These are phyloP conservation scores for Biscutella auriculata DNA, from an alignment of 441 rosid genomes.

Conservation along the genomic window DNA sequence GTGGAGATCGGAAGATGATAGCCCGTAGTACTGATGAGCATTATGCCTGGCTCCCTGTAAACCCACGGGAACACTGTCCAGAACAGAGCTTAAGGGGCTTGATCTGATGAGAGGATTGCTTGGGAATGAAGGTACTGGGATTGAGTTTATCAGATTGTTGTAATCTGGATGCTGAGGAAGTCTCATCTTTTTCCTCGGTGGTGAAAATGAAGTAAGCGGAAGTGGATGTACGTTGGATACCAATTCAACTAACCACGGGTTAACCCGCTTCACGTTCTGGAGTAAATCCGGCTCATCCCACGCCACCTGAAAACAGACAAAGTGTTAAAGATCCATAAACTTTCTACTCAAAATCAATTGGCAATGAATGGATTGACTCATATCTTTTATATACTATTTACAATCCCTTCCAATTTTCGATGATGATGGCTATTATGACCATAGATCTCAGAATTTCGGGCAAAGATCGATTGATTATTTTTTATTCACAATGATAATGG, in stretches of 20 bases:
- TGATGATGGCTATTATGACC: too few species aligned
- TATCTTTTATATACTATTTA: too few species aligned
- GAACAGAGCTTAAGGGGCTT: constrained; percentile 55
- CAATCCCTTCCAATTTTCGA: too few species aligned
- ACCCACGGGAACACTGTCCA: constrained; percentile 87
- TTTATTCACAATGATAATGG: too few species aligned
- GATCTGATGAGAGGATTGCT: constrained; percentile 42
- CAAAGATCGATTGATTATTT: too few species aligned
- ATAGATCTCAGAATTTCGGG: too few species aligned
- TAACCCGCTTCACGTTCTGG: constrained; percentile 83
- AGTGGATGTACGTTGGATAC: constrained; percentile 65
- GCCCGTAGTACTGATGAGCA: constrained; percentile 63
- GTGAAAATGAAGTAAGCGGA: constrained; percentile 60
- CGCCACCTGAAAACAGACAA: constrained; percentile 45
- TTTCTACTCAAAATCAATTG: too few species aligned
- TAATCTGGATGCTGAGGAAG: constrained; percentile 55
- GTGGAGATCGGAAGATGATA: constrained; percentile 58
- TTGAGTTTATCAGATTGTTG: constrained; percentile 31
- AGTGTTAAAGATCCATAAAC: too few species aligned
- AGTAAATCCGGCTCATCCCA: constrained; percentile 99
- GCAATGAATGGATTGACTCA: too few species aligned
- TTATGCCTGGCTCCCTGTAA: constrained; percentile 99
- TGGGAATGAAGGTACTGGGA: constrained; percentile 54
- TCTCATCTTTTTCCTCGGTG: constrained; percentile 79
- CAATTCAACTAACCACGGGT: constrained; percentile 89